A percentile compares a stretch with the other conserved stretches of the same genome.
Conservation (phyloP, 2,329 filamentous ascomycete species). For the Fusarium proliferatum region DNA sequence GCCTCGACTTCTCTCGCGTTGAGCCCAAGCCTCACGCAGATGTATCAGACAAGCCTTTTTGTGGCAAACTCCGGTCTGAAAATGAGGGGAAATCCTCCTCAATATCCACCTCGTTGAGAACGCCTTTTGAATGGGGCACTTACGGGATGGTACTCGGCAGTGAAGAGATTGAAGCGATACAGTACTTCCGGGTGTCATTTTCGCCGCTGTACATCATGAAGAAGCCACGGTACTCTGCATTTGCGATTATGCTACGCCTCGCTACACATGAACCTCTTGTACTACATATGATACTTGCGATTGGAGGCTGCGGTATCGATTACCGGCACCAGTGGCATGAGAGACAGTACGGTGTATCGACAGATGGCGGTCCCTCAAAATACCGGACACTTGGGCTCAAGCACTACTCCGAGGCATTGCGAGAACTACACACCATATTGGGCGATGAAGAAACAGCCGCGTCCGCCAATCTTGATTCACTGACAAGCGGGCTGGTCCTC, state of each 20-base stretch:
- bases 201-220: not conserved
- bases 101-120: not conserved
- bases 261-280: not conserved
- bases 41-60: no score
- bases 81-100: no score
- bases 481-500: not conserved
- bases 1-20: not conserved
- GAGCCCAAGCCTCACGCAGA: no score
- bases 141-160: not conserved
- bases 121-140: not conserved
- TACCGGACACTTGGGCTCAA: not conserved
- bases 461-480: not conserved
- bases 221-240: not conserved
- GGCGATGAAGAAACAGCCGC: not conserved
- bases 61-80: not conserved
- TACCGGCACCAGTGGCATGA: not conserved
- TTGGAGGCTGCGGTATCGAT: not conserved
- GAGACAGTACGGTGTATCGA: fast-evolving
- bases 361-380: not conserved
- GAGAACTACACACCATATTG: not conserved
- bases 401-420: not conserved
- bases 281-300: not conserved
- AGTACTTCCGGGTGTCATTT: not conserved
- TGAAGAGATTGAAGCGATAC: not conserved
- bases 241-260: not conserved